Evolutionary conservation across 78 protist species (phyloP), one percentile per base, ranked within the genome.

Genomic region (Dictyostelium intermedium): DNA sequence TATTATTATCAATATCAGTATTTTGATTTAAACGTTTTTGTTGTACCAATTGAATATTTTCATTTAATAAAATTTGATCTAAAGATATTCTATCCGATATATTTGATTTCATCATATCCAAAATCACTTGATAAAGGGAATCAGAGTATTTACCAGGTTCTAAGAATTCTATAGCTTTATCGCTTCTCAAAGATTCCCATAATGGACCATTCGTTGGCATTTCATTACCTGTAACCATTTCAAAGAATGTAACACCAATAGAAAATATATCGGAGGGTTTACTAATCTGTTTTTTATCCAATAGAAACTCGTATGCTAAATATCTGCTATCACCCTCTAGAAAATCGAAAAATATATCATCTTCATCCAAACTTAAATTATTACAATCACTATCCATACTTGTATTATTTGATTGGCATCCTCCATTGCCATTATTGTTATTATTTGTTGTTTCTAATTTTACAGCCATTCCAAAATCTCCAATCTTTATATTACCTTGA

Each of bases 391-490:
- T 70, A 5, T 70, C 77, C 41, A 70, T 70, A 13, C 43, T 32
- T 30, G 77, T 43, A 82, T 50, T 63, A 82, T 72, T 82, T 61
- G 37, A 56, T 45, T 11, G 18, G 27, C 56, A 43, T 35, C 82
- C 53, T 16, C 39, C n/a, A 78, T 84, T 83, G 47, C 30, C 45
- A 47, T 41, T 43, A 66, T 69, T 87, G 11, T 43, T 83, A 45
- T 32, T 39, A 69, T 85, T 63, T 66, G 20, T 23, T 35, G 20
- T 20, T 56, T 34, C 77, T 32, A 73, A 37, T 63, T 84, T 73
- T 20, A 93, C 60, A 8, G 94, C 47, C 78, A 96, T 95, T 20
- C 97, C 97, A 81, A 74, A 93, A 96, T 97, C 98, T 10, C 98
- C 98, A 35, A 97, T 74, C 72, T 96, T 96, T 47, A 96, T 69